phyloP scores from a whole-genome alignment of 2,329 filamentous ascomycete genomes.

The Trichoderma breve region DNA sequence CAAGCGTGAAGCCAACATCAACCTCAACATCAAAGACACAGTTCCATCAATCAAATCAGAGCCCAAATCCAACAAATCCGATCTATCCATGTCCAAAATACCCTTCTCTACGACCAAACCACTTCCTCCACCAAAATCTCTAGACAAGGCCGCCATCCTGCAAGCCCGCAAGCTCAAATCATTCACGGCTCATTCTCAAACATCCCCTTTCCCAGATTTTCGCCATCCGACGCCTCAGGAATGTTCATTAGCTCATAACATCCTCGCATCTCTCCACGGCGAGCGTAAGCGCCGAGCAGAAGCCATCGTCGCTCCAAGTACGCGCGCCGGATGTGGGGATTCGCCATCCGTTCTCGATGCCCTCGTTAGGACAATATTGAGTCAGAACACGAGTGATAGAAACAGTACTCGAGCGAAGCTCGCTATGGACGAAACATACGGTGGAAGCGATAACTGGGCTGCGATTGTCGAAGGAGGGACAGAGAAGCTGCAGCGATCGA shows the following conservation, averaged over 20 bases:
- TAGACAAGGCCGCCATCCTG: conserved; percentile 29
- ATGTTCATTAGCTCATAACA: conserved; percentile 63
- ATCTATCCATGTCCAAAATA: background rate
- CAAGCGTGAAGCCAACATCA: background rate
- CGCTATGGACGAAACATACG: conserved; percentile 46
- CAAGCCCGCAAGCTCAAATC: conserved; percentile 45
- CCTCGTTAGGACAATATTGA: conserved; percentile 51
- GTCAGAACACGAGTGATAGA: conserved; percentile 50
- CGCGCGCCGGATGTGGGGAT: conserved; percentile 61
- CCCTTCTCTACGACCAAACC: background rate
- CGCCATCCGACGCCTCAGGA: conserved; percentile 63
- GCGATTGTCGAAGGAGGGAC: conserved; percentile 41
- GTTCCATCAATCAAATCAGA: background rate
- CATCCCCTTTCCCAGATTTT: conserved; percentile 67
- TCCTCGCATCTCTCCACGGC: conserved; percentile 66
- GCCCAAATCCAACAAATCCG: background rate
- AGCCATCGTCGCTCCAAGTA: conserved; percentile 59
- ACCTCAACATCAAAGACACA: background rate
- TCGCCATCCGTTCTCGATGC: conserved; percentile 52
- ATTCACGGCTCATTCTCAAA: conserved; percentile 38
- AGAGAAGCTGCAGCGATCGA: conserved; percentile 53
- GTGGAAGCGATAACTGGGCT: conserved; percentile 43
- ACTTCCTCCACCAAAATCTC: background rate
- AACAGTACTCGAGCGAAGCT: conserved; percentile 60
- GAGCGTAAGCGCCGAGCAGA: conserved; percentile 56